Evolutionary conservation across 148 eudicot genomes (phyloP).

Genomic region (Rhododendron ovatum): DNA sequence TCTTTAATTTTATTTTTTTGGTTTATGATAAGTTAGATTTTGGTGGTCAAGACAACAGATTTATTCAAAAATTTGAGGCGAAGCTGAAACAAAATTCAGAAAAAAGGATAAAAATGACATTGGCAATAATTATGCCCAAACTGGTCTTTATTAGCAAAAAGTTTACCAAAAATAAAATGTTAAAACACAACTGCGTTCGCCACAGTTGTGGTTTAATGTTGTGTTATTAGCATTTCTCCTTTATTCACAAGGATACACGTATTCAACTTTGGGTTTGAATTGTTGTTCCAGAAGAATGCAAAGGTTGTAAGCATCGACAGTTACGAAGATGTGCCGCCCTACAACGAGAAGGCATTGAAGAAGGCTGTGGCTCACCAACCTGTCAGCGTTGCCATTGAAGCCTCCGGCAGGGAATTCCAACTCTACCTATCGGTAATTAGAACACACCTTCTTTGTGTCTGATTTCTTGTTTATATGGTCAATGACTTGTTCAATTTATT

Average conservation of each 20-base stretch:
- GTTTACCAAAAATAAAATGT: too few relatives aligned
- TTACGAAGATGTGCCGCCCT: slow-evolving; percentile 77
- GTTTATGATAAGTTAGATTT: not conserved
- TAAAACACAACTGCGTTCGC: too few relatives aligned
- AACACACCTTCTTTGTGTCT: not conserved
- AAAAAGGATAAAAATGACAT: too few relatives aligned
- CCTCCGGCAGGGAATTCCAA: slow-evolving; percentile 67
- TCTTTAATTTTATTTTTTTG: too few relatives aligned
- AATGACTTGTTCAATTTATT: not conserved
- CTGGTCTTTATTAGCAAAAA: too few relatives aligned
- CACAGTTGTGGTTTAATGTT: too few relatives aligned
- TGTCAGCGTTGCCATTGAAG: slow-evolving; percentile 89
- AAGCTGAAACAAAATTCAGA: not conserved
- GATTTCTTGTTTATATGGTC: not conserved
- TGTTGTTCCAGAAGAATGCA: slow-evolving; percentile 56
- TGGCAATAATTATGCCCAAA: too few relatives aligned
- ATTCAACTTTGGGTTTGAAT: not conserved
- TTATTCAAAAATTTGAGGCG: not conserved
- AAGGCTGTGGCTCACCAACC: slow-evolving; percentile 97
- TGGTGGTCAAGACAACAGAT: not conserved
- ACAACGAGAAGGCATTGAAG: slow-evolving; percentile 64
- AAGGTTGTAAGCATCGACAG: slow-evolving; percentile 81
- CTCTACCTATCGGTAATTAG: slow-evolving; percentile 58
- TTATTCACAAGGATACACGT: not conserved
- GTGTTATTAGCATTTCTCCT: too few relatives aligned